Base-by-base conservation (phyloP, 345 rosid species). In the Tarenaya hassleriana region DNA sequence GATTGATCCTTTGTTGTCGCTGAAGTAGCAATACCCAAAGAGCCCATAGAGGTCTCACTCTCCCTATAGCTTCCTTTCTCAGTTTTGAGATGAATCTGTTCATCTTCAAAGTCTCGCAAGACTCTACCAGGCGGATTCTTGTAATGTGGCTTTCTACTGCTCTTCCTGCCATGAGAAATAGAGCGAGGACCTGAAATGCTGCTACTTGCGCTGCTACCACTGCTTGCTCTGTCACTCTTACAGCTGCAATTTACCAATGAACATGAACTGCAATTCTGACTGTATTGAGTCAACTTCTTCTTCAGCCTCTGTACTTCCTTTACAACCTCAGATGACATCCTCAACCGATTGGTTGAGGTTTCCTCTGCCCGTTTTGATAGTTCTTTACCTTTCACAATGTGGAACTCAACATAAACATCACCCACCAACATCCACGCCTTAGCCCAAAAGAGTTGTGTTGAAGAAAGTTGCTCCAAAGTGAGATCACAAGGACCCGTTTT, bases 161-260 rank as follows among this genome's bases (percentile, higher is more conserved):
- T 78, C 75, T 82, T 91, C 63, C 90, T 82, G 46, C 75, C 63
- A 56, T 68, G 70, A 57, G 69, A 46, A 48, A 60, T 56, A 10
- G 68, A 32, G 46, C 45, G 68, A 14, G 41, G 50, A 64, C 69
- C 75, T 60, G 74, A 75, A 68, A 69, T 65, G 56, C 90, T 82
- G 57, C 97, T 80, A 64, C 96, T 91, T 34, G 96, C 98, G 24
- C 88, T 87, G 69, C 70, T 84, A 47, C 96, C 95, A 52, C 98
- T 91, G 80, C 92, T 91, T 24, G 76, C 96, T 69, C 96, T 76
- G 63, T 84, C 98, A 71, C 83, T 77, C 68, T 72, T 83, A 70
- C 98, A 87, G 72, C 98, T 82, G 72, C 98, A 91, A 41, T 91
- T 87, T 37, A 83, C 84, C 68, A 91, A 71, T 45, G 90, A 91